Evolutionary conservation across 23 red algal genomes (phyloP).

Genomic region (Gracilaria vermiculophylla): DNA sequence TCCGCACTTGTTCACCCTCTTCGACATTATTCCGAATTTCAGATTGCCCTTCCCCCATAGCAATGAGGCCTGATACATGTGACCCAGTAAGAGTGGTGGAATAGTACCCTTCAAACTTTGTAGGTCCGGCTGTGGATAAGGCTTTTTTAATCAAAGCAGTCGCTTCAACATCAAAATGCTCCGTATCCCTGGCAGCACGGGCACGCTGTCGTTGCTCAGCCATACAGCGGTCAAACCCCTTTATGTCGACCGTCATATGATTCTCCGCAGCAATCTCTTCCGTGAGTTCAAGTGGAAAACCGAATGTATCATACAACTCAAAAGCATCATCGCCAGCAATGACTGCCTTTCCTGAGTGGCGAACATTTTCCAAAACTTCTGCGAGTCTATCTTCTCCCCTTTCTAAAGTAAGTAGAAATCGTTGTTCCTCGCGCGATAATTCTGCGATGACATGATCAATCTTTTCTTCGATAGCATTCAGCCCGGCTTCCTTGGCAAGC

Average conservation of each 20-base stretch:
- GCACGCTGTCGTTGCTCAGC: slow-evolving; percentile 59
- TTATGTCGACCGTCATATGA: slow-evolving; percentile 58
- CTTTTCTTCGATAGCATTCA: slow-evolving; percentile 31
- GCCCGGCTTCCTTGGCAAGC: slow-evolving; percentile 72
- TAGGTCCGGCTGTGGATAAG: slow-evolving; percentile 15
- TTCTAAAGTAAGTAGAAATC: slow-evolving; percentile 74
- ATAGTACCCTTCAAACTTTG: slow-evolving; percentile 79
- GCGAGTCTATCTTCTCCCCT: slow-evolving; percentile 73
- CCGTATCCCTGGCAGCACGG: slow-evolving; percentile 58
- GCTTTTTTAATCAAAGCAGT: slow-evolving; percentile 12
- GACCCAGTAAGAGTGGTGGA: background rate
- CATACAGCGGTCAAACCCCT: slow-evolving; percentile 83
- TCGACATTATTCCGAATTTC: background rate
- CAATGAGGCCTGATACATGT: slow-evolving; percentile 21
- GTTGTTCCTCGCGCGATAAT: slow-evolving; percentile 65
- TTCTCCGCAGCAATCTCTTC: slow-evolving; percentile 83
- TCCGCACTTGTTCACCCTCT: slow-evolving; percentile 47
- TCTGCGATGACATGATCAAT: slow-evolving; percentile 58
- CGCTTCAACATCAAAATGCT: slow-evolving; percentile 9
- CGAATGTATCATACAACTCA: slow-evolving; percentile 97
- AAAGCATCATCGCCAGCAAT: slow-evolving; percentile 89
- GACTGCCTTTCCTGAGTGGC: background rate
- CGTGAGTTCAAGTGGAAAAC: slow-evolving; percentile 95
- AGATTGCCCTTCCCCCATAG: slow-evolving; percentile 4
- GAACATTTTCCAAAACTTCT: slow-evolving; percentile 34